These are phyloP conservation scores for Russula sp. DNA, from an alignment of 768 basidiomycete species.

Conservation along the genomic window DNA sequence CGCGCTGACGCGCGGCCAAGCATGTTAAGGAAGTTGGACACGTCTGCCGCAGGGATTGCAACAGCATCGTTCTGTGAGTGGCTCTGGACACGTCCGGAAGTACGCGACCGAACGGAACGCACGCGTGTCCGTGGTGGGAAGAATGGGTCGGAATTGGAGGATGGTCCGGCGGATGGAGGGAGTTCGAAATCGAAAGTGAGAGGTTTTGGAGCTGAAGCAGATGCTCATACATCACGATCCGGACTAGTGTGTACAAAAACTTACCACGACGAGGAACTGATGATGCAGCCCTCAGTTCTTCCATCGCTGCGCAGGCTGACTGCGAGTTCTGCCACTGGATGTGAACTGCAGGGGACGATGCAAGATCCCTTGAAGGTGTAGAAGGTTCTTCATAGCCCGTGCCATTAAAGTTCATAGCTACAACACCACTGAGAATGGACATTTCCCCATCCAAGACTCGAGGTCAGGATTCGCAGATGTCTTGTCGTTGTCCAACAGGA, in stretches of 20 bases:
- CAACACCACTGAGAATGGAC: constrained; percentile 15
- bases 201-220: constrained; percentile 7
- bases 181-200: constrained; percentile 19
- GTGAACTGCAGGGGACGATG: constrained; percentile 7
- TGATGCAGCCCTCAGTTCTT: constrained; percentile 15
- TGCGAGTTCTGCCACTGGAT: constrained; percentile 21
- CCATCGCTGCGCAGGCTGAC: constrained; percentile 18
- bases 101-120: background rate
- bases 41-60: constrained; percentile 5
- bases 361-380: constrained; percentile 11
- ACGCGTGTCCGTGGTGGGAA: background rate
- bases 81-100: background rate
- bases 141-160: constrained; percentile 5
- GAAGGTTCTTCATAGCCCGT: constrained; percentile 3
- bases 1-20: constrained; percentile 17
- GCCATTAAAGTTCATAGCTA: constrained; percentile 7
- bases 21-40: constrained; percentile 13
- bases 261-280: constrained; percentile 11
- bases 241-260: background rate
- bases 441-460: background rate
- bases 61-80: constrained; percentile 6
- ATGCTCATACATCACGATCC: background rate
- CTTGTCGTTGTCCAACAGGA: background rate
- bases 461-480: background rate
- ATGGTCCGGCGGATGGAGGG: constrained; percentile 3